Evolutionary conservation across 176 grass and related monocot species (phyloP).

Genomic region (Eleusine coracana): DNA sequence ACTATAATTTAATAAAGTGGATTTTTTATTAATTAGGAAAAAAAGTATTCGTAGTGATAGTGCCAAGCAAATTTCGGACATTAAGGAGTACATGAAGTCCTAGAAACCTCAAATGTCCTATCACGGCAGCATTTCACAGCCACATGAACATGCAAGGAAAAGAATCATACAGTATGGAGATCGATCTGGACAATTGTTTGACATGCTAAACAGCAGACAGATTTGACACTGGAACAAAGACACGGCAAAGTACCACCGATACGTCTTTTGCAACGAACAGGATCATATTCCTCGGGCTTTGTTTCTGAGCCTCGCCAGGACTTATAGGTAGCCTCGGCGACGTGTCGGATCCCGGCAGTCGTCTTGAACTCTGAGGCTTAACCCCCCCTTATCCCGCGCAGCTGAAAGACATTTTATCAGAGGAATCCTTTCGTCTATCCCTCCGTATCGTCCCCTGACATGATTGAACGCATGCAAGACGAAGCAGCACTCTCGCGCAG

Average conservation of each 20-base stretch:
- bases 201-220: slow-evolving; percentile 29
- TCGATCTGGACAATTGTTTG: neutral
- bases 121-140: neutral
- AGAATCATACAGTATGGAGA: neutral
- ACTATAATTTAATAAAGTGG: neutral
- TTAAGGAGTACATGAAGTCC: neutral
- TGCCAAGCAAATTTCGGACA: neutral
- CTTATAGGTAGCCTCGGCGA: slow-evolving; percentile 30
- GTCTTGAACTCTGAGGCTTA: slow-evolving; percentile 13
- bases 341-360: slow-evolving; percentile 18
- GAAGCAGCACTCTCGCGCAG: neutral
- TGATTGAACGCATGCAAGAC: slow-evolving; percentile 28
- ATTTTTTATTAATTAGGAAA: neutral
- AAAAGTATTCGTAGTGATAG: neutral
- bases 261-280: slow-evolving; percentile 36
- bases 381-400: slow-evolving; percentile 14
- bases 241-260: neutral
- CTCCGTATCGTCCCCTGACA: slow-evolving; percentile 9
- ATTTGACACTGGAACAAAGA: slow-evolving; percentile 33
- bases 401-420: neutral
- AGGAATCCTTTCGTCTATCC: slow-evolving; percentile 25
- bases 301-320: neutral
- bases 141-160: neutral
- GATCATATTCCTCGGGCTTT: slow-evolving; percentile 30
- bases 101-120: neutral